Evolutionary conservation across 1,284 basidiomycete genomes (phyloP).

Genomic region (Cerioporus squamosus): DNA sequence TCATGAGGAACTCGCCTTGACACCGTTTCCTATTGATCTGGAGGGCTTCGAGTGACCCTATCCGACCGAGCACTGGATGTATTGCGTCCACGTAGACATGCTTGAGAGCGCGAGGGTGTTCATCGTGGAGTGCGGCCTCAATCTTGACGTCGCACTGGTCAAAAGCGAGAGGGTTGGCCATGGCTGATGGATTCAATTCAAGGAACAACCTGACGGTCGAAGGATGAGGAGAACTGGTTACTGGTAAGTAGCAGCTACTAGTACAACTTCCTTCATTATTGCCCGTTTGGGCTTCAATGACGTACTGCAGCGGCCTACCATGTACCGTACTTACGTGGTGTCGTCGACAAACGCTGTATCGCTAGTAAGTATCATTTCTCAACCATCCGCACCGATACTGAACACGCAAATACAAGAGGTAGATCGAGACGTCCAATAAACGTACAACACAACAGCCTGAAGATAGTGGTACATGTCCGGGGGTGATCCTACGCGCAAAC

Average conservation of each 20-base stretch:
- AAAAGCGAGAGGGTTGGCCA: not conserved
- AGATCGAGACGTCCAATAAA: not conserved
- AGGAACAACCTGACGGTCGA: not conserved
- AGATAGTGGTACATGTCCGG: not conserved
- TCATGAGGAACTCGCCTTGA: conserved; percentile 18
- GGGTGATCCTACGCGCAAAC: not conserved
- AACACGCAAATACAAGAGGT: too few species aligned
- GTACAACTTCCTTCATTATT: too few species aligned
- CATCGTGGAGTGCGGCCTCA: not conserved
- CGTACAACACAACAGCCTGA: not conserved
- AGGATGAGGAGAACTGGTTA: too few species aligned
- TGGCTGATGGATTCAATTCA: not conserved
- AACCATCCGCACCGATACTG: too few species aligned
- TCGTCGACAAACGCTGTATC: too few species aligned
- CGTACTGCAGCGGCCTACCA: too few species aligned
- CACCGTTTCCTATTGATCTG: conserved; percentile 11
- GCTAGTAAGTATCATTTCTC: too few species aligned
- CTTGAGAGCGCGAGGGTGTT: conserved; percentile 8
- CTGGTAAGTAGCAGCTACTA: too few species aligned
- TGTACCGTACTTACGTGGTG: too few species aligned
- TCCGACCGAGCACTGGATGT: conserved; percentile 1
- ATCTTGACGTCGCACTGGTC: not conserved
- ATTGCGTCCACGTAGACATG: conserved; percentile 2
- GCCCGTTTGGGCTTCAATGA: too few species aligned
- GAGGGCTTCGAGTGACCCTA: conserved; percentile 7